phyloP scores from a whole-genome alignment of 305 asterid genomes.

The Fraxinus velutina region DNA sequence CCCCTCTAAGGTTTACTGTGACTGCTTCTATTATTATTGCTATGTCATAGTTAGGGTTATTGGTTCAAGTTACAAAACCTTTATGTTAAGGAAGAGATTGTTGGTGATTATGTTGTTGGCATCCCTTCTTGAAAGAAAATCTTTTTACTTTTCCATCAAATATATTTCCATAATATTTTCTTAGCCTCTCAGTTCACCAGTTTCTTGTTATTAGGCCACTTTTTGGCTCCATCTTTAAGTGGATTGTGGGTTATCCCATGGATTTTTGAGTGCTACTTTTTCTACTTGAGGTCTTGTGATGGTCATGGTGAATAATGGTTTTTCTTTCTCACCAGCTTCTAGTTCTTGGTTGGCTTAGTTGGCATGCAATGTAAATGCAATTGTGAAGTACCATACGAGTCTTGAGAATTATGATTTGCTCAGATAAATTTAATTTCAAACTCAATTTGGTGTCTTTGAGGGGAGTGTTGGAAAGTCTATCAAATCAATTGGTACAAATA shows the following conservation, averaged over 20 bases:
- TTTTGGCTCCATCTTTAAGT: background rate
- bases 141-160: background rate
- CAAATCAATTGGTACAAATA: background rate
- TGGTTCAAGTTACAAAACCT: background rate
- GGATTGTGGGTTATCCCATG: background rate
- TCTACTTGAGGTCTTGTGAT: background rate
- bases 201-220: background rate
- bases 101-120: background rate
- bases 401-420: background rate
- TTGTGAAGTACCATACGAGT: background rate
- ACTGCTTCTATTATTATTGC: background rate
- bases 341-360: background rate
- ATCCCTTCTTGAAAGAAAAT: background rate
- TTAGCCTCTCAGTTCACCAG: background rate
- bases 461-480: background rate
- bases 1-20: background rate
- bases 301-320: background rate
- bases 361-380: background rate
- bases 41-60: background rate
- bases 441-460: background rate
- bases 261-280: background rate
- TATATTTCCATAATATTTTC: background rate
- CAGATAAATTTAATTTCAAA: background rate
- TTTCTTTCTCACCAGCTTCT: background rate
- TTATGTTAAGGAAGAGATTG: background rate